phyloP scores from a whole-genome alignment of 139 green algal genomes.

The Chlorella vulgaris region DNA sequence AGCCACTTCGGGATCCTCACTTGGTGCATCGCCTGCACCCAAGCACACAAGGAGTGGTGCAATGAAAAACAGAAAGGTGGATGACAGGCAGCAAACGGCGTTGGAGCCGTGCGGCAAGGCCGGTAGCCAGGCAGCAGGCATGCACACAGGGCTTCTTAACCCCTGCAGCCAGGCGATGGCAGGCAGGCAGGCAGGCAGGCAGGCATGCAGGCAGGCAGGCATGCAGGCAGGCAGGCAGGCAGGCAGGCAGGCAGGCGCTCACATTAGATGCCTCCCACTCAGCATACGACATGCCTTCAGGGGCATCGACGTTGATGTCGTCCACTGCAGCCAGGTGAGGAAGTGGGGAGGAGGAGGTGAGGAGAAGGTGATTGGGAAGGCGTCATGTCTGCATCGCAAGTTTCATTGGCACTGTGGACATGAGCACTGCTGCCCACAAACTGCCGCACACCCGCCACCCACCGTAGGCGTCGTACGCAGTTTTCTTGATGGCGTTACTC shows the following conservation, averaged over 20 bases:
- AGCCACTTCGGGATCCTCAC: constrained; percentile 34
- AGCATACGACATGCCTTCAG: constrained; percentile 34
- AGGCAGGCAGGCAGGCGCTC: no score
- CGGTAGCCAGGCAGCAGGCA: not conserved
- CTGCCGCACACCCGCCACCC: not conserved
- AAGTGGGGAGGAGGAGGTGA: not conserved
- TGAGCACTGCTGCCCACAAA: not conserved
- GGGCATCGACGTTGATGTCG: constrained; percentile 30
- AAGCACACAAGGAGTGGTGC: not conserved
- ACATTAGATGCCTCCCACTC: constrained; percentile 39
- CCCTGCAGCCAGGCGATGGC: no score
- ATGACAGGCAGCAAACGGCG: not conserved
- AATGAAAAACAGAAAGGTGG: no score
- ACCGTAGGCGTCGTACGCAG: constrained; percentile 25
- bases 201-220: no score
- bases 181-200: no score
- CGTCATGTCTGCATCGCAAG: no score
- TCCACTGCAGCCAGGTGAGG: not conserved
- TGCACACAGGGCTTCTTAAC: no score
- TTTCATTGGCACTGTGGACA: not conserved
- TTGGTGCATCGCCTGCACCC: constrained; percentile 13
- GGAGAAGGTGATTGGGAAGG: no score
- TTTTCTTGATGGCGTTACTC: constrained; percentile 37
- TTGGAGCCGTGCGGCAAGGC: not conserved
- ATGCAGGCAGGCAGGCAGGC: no score